A percentile compares a stretch with the other conserved stretches of the same genome.
These are phyloP conservation scores for Tanacetum coccineum DNA, from an alignment of 129 eudicot genomes.

Conservation along the genomic window DNA sequence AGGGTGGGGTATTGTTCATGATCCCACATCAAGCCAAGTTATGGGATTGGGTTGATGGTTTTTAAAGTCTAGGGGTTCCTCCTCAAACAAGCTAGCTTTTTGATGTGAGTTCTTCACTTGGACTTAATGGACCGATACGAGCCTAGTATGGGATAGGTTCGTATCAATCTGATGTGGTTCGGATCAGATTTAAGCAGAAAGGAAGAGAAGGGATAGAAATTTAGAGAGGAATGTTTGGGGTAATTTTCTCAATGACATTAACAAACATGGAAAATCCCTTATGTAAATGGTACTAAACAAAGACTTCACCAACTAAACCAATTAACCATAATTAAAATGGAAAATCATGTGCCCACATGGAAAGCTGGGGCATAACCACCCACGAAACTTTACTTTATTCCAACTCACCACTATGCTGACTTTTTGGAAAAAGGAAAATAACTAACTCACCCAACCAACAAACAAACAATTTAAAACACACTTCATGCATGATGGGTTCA, in stretches of 20 bases:
- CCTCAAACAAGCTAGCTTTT: too few species aligned
- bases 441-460: not conserved
- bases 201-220: not conserved
- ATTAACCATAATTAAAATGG: not conserved
- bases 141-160: too few species aligned
- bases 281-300: too few species aligned
- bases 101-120: too few species aligned
- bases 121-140: too few species aligned
- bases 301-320: not conserved
- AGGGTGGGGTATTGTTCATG: too few species aligned
- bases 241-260: not conserved
- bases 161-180: not conserved
- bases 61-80: too few species aligned
- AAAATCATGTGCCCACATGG: not conserved
- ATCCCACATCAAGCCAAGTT: too few species aligned
- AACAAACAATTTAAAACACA: not conserved
- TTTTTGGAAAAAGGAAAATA: too few species aligned
- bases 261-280: not conserved
- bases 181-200: not conserved
- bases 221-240: not conserved
- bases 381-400: constrained; percentile 1
- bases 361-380: constrained; percentile 3
- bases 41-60: too few species aligned
- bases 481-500: too few species aligned
- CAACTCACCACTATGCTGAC: not conserved